Conservation (phyloP, 2,329 filamentous ascomycete genomes). For the Cercospora zeae-maydis region DNA sequence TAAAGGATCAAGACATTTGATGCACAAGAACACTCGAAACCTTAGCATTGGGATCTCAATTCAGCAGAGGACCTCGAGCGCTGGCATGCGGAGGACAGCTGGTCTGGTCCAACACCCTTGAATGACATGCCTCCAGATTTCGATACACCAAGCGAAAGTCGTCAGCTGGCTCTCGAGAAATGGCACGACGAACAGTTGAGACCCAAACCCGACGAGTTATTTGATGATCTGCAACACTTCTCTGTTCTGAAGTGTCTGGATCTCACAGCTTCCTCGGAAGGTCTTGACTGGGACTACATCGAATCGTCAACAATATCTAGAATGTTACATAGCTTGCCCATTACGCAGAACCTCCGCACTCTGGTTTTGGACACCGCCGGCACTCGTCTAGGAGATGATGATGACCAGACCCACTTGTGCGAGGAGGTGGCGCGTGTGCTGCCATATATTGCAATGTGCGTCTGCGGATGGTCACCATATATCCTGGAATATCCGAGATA, state of each 20-base stretch:
- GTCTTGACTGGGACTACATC: constrained; percentile 15
- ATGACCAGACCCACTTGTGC: constrained; percentile 10
- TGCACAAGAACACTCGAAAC: constrained; percentile 23
- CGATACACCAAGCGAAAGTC: neutral
- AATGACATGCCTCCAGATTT: neutral
- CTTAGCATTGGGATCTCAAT: constrained; percentile 20
- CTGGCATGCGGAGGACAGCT: neutral
- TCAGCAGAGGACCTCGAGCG: constrained; percentile 5
- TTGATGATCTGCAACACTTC: constrained; percentile 17
- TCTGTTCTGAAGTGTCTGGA: constrained; percentile 14
- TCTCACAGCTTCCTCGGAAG: constrained; percentile 17
- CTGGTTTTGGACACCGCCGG: constrained; percentile 15
- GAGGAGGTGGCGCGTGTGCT: constrained; percentile 12
- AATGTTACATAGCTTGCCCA: constrained; percentile 12
- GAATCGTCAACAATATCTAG: neutral
- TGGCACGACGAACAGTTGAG: constrained; percentile 15
- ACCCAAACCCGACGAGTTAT: constrained; percentile 15
- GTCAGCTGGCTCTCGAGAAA: neutral
- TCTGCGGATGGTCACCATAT: constrained; percentile 13
- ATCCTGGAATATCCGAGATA: constrained; percentile 11
- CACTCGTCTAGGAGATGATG: neutral
- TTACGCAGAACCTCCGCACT: constrained; percentile 6
- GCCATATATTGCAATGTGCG: constrained; percentile 13
- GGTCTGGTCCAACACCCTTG: neutral
- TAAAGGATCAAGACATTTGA: constrained; percentile 7